Percentiles rank a stretch among this genome's conserved stretches.
phyloP scores from a whole-genome alignment of 2,329 filamentous ascomycete species.

The Cyclaneusma minus region DNA sequence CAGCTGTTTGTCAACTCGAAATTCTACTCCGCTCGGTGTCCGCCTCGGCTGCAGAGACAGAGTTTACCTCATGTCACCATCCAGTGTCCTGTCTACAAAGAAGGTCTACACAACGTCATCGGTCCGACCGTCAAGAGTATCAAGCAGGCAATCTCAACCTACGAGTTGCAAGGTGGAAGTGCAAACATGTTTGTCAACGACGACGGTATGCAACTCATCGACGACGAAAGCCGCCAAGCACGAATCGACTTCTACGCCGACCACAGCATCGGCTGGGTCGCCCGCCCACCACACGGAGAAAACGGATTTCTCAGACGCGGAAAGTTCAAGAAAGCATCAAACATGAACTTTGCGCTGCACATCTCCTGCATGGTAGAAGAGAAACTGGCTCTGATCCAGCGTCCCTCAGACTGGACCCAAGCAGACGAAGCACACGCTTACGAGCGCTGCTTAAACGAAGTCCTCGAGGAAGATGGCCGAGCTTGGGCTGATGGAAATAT shows the following conservation, averaged over 20 bases:
- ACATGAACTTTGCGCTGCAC: slow-evolving; percentile 59
- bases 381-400: slow-evolving; percentile 40
- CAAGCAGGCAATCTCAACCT: slow-evolving; percentile 63
- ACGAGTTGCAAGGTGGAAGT: slow-evolving; percentile 63
- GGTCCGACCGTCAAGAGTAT: slow-evolving; percentile 62
- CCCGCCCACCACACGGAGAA: slow-evolving; percentile 46
- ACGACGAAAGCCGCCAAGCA: slow-evolving; percentile 42
- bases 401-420: slow-evolving; percentile 48
- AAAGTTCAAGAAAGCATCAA: slow-evolving; percentile 57
- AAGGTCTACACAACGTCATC: slow-evolving; percentile 62
- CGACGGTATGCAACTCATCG: slow-evolving; percentile 54
- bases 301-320: slow-evolving; percentile 46
- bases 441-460: slow-evolving; percentile 45
- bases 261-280: slow-evolving; percentile 55
- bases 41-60: slow-evolving; percentile 34
- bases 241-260: slow-evolving; percentile 55
- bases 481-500: slow-evolving; percentile 78
- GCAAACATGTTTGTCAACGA: slow-evolving; percentile 68
- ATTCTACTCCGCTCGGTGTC: slow-evolving; percentile 63
- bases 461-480: slow-evolving; percentile 50
- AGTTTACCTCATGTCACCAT: slow-evolving; percentile 62
- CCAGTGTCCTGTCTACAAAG: slow-evolving; percentile 80
- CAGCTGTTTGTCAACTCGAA: slow-evolving; percentile 65
- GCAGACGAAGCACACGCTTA: slow-evolving; percentile 53
- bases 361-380: slow-evolving; percentile 57